Base-by-base conservation (phyloP, 495 filamentous ascomycete species). In the Letharia columbiana region DNA sequence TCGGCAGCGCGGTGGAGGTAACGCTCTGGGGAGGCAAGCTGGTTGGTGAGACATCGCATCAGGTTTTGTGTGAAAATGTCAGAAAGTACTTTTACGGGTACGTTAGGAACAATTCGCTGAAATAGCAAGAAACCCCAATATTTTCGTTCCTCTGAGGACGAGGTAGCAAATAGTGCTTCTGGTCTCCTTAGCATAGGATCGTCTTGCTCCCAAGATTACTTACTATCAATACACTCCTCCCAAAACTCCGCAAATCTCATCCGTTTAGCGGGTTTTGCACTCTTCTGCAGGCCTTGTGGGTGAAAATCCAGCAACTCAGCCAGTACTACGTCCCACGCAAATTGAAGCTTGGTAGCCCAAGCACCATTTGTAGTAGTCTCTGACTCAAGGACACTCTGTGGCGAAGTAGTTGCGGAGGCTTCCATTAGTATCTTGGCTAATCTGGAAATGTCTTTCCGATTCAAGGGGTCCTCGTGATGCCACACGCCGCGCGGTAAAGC, bases 61-160 rank as follows among this genome's bases (percentile, higher is more conserved):
- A 96, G 77, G 69, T 95, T 94, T 64, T 86, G 86, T 66, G 87
- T 91, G 76, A 97, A 95, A 5, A 96, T 76, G 3, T 73, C 67
- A 31, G 78, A 72, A 18, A 88, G 75, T 41, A 81, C 71, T 50
- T 82, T 73, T 3, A 75, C 71, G 4, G 78, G 76, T 52, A 77
- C 76, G 50, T 77, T 75, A 50, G 83, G 79, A 28, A 96, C 74
- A 39, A 91, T 78, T 65, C 89, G 89, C 65, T 85, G 81, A 68
- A 97, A 89, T 31, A 98, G 84, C 61, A 90, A 83, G 73, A 98
- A 92, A 6, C 95, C 94, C 77, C 89, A 90, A 71, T 89, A 90
- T 74, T 97, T 97, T 57, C 92, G 87, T 73, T 91, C 90, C 33
- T 89, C 84, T 1, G 92, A 96, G 15, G 92, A 86, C 23, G 83